A percentile compares a stretch with the other conserved stretches of the same genome.
phyloP scores from a whole-genome alignment of 106 monocot species.

The Platanthera zijinensis region DNA sequence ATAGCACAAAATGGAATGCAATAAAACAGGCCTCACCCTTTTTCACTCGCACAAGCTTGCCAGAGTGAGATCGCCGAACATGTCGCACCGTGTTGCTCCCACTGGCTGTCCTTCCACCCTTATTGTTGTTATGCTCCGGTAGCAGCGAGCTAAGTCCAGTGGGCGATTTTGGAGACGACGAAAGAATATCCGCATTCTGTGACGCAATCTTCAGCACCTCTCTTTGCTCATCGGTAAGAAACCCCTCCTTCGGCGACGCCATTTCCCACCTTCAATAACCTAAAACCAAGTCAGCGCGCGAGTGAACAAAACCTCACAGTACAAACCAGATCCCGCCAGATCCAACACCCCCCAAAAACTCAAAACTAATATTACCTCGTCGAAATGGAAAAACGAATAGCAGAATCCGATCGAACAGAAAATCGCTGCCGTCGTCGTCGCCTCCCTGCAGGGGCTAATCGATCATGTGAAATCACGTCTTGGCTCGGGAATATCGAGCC shows the following conservation, averaged over 20 bases:
- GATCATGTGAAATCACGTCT: constrained; percentile 6
- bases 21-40: constrained; percentile 30
- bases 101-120: constrained; percentile 17
- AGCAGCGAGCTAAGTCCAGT: constrained; percentile 21
- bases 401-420: background rate
- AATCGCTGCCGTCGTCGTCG: background rate
- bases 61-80: constrained; percentile 53
- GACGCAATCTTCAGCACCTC: constrained; percentile 52
- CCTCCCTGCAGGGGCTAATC: background rate
- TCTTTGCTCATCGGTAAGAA: constrained; percentile 63
- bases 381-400: background rate
- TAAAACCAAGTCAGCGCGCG: background rate
- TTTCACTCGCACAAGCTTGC: constrained; percentile 55
- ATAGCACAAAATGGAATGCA: background rate
- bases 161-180: constrained; percentile 29
- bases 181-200: constrained; percentile 51
- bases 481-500: constrained; percentile 18
- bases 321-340: background rate
- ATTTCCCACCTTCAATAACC: constrained; percentile 15
- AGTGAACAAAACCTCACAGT: background rate
- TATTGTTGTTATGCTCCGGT: constrained; percentile 18
- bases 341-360: background rate
- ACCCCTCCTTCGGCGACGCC: constrained; percentile 65
- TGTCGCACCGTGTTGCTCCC: constrained; percentile 24
- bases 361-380: background rate